A percentile compares a stretch with the other conserved stretches of the same genome.
Evolutionary conservation across 2,329 filamentous ascomycete genomes (phyloP).

Genomic region (Neofusicoccum sp.): DNA sequence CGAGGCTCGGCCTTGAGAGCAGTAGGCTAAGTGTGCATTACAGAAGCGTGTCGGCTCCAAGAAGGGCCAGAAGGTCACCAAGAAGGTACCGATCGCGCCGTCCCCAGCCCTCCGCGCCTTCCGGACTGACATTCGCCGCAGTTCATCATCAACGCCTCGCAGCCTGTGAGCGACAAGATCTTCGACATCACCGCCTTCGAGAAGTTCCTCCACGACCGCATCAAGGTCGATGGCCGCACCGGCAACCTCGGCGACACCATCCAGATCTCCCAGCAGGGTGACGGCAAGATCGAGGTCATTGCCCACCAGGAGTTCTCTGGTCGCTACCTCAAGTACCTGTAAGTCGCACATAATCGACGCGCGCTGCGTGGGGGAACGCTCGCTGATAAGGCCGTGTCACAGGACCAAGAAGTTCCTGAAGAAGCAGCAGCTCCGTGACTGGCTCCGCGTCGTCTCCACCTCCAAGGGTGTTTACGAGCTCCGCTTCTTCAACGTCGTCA

Average conservation of each 20-base stretch:
- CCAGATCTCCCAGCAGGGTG: conserved; percentile 83
- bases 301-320: conserved; percentile 97
- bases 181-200: conserved; percentile 98
- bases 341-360: conserved; percentile 44
- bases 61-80: conserved; percentile 70
- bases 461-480: conserved; percentile 98
- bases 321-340: conserved; percentile 99
- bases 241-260: conserved; percentile 96
- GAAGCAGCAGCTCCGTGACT: conserved; percentile 99
- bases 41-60: conserved; percentile 54
- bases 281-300: conserved; percentile 97
- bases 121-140: conserved; percentile 36
- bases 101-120: background rate
- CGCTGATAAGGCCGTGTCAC: conserved; percentile 20
- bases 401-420: conserved; percentile 99
- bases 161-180: conserved; percentile 99
- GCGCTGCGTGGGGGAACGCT: background rate
- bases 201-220: conserved; percentile 99
- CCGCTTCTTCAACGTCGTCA: conserved; percentile 99
- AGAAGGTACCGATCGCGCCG: conserved; percentile 63
- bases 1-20: conserved; percentile 53
- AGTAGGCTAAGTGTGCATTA: conserved; percentile 88
- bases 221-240: conserved; percentile 98
- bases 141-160: conserved; percentile 99
- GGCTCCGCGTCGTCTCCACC: conserved; percentile 97